A percentile compares a stretch with the other conserved stretches of the same genome.
Conservation (phyloP, 345 rosid species). For the Acer yangbiense region DNA sequence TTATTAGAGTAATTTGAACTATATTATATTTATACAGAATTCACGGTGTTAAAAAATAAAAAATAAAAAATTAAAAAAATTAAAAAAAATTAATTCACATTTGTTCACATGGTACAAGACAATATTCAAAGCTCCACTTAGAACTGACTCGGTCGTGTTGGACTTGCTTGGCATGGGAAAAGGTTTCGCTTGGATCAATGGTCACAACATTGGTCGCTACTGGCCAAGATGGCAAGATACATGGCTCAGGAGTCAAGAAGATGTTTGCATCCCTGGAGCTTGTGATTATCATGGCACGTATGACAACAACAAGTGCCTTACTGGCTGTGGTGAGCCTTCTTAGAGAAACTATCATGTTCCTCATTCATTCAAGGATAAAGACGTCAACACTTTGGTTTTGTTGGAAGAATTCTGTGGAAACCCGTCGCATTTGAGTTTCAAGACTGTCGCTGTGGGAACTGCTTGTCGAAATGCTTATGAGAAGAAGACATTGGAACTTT, state of each 20-base stretch:
- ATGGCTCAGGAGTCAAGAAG: background rate
- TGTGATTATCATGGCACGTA: constrained; percentile 51
- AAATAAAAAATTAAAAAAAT: no score
- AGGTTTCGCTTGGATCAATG: constrained; percentile 67
- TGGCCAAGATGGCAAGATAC: constrained; percentile 47
- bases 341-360: constrained; percentile 64
- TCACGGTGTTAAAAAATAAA: no score
- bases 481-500: constrained; percentile 40
- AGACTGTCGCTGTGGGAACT: constrained; percentile 28
- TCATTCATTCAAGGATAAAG: constrained; percentile 36
- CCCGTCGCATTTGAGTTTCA: constrained; percentile 34
- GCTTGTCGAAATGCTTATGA: constrained; percentile 44
- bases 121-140: constrained; percentile 48
- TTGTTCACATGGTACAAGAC: constrained; percentile 78
- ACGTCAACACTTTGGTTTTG: constrained; percentile 46
- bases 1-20: no score
- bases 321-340: constrained; percentile 48
- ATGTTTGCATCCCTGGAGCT: constrained; percentile 28
- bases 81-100: no score
- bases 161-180: constrained; percentile 66
- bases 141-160: constrained; percentile 52
- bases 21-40: no score
- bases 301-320: constrained; percentile 30
- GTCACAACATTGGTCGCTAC: constrained; percentile 50
- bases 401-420: constrained; percentile 66